A percentile compares a stretch with the other conserved stretches of the same genome.
phyloP scores from a whole-genome alignment of 1,139 yeast species.

The Scheffersomyces titani region DNA sequence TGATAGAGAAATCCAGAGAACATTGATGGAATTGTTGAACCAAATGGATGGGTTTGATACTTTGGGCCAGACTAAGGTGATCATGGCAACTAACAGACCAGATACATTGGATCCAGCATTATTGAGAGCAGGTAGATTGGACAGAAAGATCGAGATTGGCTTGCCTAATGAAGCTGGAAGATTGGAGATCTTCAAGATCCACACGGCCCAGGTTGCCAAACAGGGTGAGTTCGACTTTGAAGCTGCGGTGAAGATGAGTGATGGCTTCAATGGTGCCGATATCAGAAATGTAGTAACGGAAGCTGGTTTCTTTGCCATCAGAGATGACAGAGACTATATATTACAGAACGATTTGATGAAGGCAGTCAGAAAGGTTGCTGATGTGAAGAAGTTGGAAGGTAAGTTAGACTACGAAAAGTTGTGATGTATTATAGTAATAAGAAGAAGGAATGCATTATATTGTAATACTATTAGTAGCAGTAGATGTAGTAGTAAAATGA shows the following conservation, averaged over 20 bases:
- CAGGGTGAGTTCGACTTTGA: conserved; percentile 97
- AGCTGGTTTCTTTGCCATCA: conserved; percentile 97
- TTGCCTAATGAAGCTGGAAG: conserved; percentile 97
- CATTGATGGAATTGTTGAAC: conserved; percentile 94
- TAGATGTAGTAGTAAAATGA: neutral
- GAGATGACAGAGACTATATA: conserved; percentile 96
- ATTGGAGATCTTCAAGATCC: conserved; percentile 92
- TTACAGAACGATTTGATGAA: conserved; percentile 93
- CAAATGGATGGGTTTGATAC: conserved; percentile 99
- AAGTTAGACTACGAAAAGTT: conserved; percentile 91
- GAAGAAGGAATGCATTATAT: neutral
- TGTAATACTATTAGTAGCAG: neutral
- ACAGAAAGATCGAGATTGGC: conserved; percentile 94
- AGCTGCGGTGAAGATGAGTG: conserved; percentile 96
- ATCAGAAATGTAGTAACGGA: conserved; percentile 97
- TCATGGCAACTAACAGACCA: conserved; percentile 99
- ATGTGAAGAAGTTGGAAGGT: conserved; percentile 96
- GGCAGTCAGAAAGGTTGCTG: conserved; percentile 97
- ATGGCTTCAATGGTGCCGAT: conserved; percentile 99
- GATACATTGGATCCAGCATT: conserved; percentile 99
- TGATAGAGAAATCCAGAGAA: conserved; percentile 98
- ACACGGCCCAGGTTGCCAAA: conserved; percentile 81
- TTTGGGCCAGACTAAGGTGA: conserved; percentile 94
- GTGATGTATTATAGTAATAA: conserved; percentile 23
- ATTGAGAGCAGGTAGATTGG: conserved; percentile 97